phyloP scores from a whole-genome alignment of 1,284 basidiomycete genomes.

The Chiua sp. region DNA sequence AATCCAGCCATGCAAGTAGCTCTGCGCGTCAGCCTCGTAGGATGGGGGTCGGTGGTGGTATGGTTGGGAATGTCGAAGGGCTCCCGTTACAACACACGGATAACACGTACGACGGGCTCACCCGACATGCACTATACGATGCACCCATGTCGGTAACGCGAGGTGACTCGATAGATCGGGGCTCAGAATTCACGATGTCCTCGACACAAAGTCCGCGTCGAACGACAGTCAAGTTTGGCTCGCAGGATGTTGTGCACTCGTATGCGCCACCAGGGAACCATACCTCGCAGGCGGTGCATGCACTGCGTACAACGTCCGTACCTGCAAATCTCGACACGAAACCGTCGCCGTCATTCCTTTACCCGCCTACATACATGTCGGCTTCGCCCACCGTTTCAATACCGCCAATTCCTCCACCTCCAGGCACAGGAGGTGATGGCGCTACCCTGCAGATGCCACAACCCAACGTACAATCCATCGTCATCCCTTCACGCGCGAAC shows the following conservation, averaged over 20 bases:
- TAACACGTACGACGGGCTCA: conserved; percentile 49
- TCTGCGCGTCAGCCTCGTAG: conserved; percentile 34
- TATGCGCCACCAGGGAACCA: conserved; percentile 58
- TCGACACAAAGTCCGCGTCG: conserved; percentile 48
- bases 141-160: conserved; percentile 58
- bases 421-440: conserved; percentile 8
- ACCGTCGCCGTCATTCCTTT: conserved; percentile 26
- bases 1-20: conserved; percentile 48
- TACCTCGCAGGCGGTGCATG: conserved; percentile 56
- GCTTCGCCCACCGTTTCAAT: conserved; percentile 3
- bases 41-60: conserved; percentile 33
- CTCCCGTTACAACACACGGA: conserved; percentile 30
- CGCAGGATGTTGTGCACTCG: conserved; percentile 72
- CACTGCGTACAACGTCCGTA: conserved; percentile 38
- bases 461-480: conserved; percentile 22
- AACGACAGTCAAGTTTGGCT: conserved; percentile 77
- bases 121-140: conserved; percentile 83
- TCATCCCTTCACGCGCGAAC: conserved; percentile 31
- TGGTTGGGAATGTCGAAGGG: conserved; percentile 33
- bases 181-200: conserved; percentile 27
- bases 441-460: conserved; percentile 7
- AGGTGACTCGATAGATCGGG: conserved; percentile 34
- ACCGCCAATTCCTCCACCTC: conserved; percentile 23
- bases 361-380: conserved; percentile 28
- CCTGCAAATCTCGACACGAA: conserved; percentile 29